phyloP scores from a whole-genome alignment of 2,329 filamentous ascomycete genomes.

The Fusarium sp. region DNA sequence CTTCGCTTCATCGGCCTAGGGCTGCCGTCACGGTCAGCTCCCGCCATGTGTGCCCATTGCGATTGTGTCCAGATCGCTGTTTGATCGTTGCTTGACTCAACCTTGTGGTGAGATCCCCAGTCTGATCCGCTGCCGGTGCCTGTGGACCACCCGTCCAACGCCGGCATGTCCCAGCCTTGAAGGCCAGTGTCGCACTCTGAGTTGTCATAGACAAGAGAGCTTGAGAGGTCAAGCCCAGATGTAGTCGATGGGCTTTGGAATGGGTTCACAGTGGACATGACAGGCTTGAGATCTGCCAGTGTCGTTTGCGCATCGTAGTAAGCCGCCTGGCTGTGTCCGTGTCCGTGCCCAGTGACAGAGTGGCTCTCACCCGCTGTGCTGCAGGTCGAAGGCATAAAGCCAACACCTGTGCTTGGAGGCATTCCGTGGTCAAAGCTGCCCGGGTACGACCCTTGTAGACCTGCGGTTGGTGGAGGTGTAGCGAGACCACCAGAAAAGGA shows the following conservation, averaged over 20 bases:
- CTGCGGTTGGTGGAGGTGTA: conserved; percentile 67
- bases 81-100: conserved; percentile 46
- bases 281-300: conserved; percentile 51
- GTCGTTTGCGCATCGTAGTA: conserved; percentile 51
- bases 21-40: conserved; percentile 51
- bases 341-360: conserved; percentile 21
- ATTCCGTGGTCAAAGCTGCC: conserved; percentile 57
- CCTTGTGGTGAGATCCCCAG: conserved; percentile 50
- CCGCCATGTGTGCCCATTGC: conserved; percentile 50
- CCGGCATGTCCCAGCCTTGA: conserved; percentile 54
- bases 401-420: conserved; percentile 45
- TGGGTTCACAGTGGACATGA: conserved; percentile 46
- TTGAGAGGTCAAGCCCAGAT: conserved; percentile 49
- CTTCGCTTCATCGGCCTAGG: conserved; percentile 54
- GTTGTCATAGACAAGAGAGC: conserved; percentile 51
- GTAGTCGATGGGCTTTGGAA: conserved; percentile 46
- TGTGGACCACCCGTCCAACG: conserved; percentile 51
- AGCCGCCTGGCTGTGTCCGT: conserved; percentile 42
- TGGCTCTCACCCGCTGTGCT: conserved; percentile 46
- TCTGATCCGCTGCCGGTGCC: conserved; percentile 46
- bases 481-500: conserved; percentile 64
- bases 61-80: conserved; percentile 51
- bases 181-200: conserved; percentile 48
- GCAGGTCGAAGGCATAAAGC: conserved; percentile 47
- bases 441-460: conserved; percentile 60